Evolutionary conservation across 257 asterid species (phyloP).

Genomic region (Buddleja alternifolia): DNA sequence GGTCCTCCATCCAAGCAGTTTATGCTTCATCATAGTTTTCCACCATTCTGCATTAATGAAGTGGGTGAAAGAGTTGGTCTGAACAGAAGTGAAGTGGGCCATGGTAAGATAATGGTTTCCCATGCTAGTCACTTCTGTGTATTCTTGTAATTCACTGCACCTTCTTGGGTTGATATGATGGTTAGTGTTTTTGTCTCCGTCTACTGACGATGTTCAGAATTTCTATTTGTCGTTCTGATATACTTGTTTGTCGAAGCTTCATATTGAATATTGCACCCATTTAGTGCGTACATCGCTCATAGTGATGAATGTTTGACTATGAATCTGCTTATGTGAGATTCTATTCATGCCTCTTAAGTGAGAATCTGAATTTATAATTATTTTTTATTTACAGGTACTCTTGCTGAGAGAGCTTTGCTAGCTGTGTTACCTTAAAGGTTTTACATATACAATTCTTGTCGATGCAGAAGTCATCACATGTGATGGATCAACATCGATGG

Average conservation of each 20-base stretch:
- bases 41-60: slow-evolving; percentile 94
- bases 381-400: slow-evolving; percentile 67
- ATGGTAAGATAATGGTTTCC: slow-evolving; percentile 59
- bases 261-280: no score
- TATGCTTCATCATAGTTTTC: slow-evolving; percentile 97
- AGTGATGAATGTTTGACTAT: no score
- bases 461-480: slow-evolving; percentile 98
- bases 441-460: slow-evolving; percentile 82
- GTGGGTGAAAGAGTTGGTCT: slow-evolving; percentile 90
- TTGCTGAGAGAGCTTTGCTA: slow-evolving; percentile 93
- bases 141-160: not conserved
- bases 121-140: slow-evolving; percentile 1
- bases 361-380: slow-evolving; percentile 34
- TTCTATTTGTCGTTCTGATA: not conserved
- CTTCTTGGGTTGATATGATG: slow-evolving; percentile 9
- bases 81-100: slow-evolving; percentile 98
- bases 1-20: slow-evolving; percentile 95
- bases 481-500: slow-evolving; percentile 99
- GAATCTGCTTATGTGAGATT: no score
- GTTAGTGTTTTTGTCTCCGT: no score
- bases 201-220: not conserved
- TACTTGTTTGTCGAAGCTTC: not conserved
- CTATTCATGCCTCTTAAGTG: no score
- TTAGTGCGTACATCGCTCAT: no score
- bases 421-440: slow-evolving; percentile 86